Percentiles rank a stretch among this genome's conserved stretches.
Conservation (phyloP, 495 filamentous ascomycete species). For the Lindgomyces ingoldianus region DNA sequence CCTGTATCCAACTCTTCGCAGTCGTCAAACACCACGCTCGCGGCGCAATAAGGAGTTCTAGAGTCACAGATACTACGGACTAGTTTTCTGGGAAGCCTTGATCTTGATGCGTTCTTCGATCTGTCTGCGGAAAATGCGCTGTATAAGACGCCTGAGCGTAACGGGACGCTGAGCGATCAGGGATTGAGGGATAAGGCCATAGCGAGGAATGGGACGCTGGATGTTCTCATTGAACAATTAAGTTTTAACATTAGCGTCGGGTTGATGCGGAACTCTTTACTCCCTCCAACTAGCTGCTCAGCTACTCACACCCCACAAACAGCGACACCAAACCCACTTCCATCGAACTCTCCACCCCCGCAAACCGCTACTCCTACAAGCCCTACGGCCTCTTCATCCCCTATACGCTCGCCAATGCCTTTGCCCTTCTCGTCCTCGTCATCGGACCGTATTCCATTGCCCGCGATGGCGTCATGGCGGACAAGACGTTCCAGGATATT, state of each 20-base stretch:
- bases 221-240: constrained; percentile 22
- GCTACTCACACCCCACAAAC: not conserved
- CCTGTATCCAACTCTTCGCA: not conserved
- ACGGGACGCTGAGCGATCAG: constrained; percentile 9
- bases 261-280: constrained; percentile 9
- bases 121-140: constrained; percentile 12
- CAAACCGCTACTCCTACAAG: constrained; percentile 24
- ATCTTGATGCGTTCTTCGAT: constrained; percentile 26
- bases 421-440: constrained; percentile 4
- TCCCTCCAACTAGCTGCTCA: not conserved
- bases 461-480: constrained; percentile 8
- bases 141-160: constrained; percentile 3
- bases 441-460: constrained; percentile 11
- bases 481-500: constrained; percentile 22
- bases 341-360: not conserved
- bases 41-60: constrained; percentile 9
- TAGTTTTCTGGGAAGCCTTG: constrained; percentile 7
- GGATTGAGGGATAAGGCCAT: constrained; percentile 9
- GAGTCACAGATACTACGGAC: constrained; percentile 13
- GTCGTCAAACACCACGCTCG: not conserved
- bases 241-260: constrained; percentile 20
- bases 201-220: constrained; percentile 22
- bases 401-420: constrained; percentile 5
- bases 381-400: constrained; percentile 16
- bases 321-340: not conserved